Conservation (phyloP, 2,329 filamentous ascomycete species). For the Massarina eburnea region DNA sequence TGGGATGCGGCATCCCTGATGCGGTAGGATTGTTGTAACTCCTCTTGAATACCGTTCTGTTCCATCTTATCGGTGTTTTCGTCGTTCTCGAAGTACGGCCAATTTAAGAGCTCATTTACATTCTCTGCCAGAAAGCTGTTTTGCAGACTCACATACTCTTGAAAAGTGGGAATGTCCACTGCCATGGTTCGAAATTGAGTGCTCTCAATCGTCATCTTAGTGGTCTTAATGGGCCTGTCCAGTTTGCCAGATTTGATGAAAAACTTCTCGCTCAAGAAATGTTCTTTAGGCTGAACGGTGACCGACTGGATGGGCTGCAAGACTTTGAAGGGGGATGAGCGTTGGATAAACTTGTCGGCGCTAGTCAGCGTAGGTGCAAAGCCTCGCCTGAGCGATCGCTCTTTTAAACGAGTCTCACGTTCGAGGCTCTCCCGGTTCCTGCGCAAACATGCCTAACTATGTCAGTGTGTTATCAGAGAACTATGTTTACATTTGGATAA, state of each 20-base stretch:
- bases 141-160: conserved; percentile 46
- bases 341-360: conserved; percentile 17
- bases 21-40: conserved; percentile 29
- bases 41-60: conserved; percentile 23
- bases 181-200: conserved; percentile 21
- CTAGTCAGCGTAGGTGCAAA: not conserved
- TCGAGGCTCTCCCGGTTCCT: conserved; percentile 25
- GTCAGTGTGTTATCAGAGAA: not conserved
- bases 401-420: conserved; percentile 15
- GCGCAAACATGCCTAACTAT: conserved; percentile 9
- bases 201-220: conserved; percentile 5
- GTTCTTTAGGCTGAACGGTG: conserved; percentile 1
- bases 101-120: conserved; percentile 43
- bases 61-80: conserved; percentile 23
- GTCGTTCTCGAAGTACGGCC: conserved; percentile 31
- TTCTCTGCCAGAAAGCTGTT: conserved; percentile 47
- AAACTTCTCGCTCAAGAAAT: conserved; percentile 15
- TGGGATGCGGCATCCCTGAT: conserved; percentile 23
- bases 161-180: conserved; percentile 39
- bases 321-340: conserved; percentile 23
- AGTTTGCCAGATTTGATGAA: conserved; percentile 12
- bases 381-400: conserved; percentile 2
- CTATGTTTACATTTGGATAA: not conserved
- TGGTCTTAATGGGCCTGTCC: conserved; percentile 7
- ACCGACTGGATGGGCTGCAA: conserved; percentile 20